Conservation (phyloP, 331 rosid genomes). For the Malus hybrid region DNA sequence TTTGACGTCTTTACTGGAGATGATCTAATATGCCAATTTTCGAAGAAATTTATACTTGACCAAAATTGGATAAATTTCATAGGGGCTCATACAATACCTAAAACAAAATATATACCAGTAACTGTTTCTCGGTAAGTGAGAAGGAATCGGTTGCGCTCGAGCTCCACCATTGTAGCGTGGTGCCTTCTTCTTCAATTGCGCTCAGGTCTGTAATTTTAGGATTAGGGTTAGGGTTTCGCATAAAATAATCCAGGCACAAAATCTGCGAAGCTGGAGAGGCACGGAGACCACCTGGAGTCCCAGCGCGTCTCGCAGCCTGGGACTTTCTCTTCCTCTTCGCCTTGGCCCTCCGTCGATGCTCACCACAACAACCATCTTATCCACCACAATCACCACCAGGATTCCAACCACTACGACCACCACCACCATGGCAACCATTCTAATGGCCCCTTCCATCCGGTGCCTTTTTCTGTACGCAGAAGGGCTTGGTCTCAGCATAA, state of each 20-base stretch:
- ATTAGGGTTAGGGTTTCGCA: constrained; percentile 12
- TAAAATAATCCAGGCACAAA: not conserved
- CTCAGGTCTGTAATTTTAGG: not conserved
- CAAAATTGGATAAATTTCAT: too few species aligned
- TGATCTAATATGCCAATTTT: too few species aligned
- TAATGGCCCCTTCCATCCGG: constrained; percentile 23
- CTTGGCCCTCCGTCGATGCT: constrained; percentile 20
- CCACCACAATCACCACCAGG: constrained; percentile 23
- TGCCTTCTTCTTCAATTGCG: not conserved
- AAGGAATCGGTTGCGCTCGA: not conserved
- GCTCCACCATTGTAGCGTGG: not conserved
- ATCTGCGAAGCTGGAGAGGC: constrained; percentile 29
- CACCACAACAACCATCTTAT: constrained; percentile 17
- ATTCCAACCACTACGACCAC: constrained; percentile 21
- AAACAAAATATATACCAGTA: too few species aligned
- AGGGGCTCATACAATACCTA: too few species aligned
- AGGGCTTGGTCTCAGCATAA: constrained; percentile 45
- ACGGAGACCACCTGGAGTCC: constrained; percentile 18
- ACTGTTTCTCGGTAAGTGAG: too few species aligned
- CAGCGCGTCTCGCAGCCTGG: not conserved
- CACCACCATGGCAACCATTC: constrained; percentile 12
- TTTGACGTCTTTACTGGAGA: too few species aligned
- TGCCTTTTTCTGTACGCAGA: constrained; percentile 45
- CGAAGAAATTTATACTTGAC: too few species aligned
- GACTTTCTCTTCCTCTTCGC: constrained; percentile 14